phyloP scores from a whole-genome alignment of 768 basidiomycete species.

The Crassisporium funariophilum region DNA sequence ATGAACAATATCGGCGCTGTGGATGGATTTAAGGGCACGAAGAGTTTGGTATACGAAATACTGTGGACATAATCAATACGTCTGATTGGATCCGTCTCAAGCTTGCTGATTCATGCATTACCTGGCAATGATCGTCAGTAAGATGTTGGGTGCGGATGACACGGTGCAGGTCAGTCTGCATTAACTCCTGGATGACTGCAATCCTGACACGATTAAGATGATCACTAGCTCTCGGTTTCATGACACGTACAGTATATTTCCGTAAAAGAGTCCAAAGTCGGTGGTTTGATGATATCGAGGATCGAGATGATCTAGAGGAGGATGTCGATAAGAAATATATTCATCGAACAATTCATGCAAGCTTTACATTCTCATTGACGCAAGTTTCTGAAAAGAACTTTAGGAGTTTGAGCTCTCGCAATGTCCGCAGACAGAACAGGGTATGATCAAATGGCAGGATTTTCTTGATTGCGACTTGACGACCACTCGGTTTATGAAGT shows the following conservation, averaged over 20 bases:
- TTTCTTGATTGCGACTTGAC: conserved; percentile 94
- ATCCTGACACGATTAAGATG: conserved; percentile 15
- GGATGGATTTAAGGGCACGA: conserved; percentile 86
- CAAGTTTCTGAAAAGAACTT: conserved; percentile 82
- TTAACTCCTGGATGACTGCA: conserved; percentile 80
- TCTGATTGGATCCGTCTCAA: conserved; percentile 41
- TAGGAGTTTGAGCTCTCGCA: conserved; percentile 89
- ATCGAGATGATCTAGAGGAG: conserved; percentile 81
- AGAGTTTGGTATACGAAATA: conserved; percentile 87
- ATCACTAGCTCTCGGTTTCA: neutral
- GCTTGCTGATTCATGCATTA: conserved; percentile 31
- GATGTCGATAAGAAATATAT: conserved; percentile 6
- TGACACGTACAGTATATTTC: conserved; percentile 76
- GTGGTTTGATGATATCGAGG: conserved; percentile 86
- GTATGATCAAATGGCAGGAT: conserved; percentile 94
- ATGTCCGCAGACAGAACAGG: conserved; percentile 85
- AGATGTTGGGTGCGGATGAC: conserved; percentile 90
- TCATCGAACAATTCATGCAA: neutral
- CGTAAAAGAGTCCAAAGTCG: conserved; percentile 73
- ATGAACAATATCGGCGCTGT: conserved; percentile 82
- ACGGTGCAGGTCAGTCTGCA: conserved; percentile 90
- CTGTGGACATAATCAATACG: conserved; percentile 34
- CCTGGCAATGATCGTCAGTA: conserved; percentile 89
- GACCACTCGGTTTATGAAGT: conserved; percentile 76
- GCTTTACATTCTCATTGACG: conserved; percentile 75